Conservation (phyloP, 2,329 filamentous ascomycete genomes). For the Paecilomyces sp. region DNA sequence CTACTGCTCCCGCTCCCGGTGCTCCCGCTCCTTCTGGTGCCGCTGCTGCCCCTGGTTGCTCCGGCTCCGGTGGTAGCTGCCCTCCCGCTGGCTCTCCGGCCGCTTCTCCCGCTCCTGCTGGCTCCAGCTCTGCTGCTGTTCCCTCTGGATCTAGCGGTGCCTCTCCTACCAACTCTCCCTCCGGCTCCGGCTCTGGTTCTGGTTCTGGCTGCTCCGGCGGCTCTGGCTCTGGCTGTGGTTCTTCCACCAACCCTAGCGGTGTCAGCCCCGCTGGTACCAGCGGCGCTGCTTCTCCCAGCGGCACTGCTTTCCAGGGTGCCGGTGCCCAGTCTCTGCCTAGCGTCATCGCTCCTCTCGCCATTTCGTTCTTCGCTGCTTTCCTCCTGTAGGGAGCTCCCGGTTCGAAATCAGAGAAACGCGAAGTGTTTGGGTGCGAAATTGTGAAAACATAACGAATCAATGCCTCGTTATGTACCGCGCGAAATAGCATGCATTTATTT, state of each 20-base stretch:
- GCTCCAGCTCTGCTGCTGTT: not conserved
- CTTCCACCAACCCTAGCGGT: not conserved
- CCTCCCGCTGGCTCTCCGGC: not conserved
- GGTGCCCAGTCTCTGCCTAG: not conserved
- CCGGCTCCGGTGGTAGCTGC: no score
- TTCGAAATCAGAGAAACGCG: not conserved
- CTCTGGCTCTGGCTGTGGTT: not conserved
- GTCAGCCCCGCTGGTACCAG: not conserved
- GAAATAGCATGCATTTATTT: not conserved
- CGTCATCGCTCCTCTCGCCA: not conserved
- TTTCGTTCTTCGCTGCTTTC: not conserved
- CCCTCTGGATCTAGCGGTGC: not conserved
- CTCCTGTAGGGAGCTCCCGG: not conserved
- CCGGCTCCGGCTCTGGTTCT: not conserved
- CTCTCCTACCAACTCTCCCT: not conserved
- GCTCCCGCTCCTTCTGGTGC: not conserved
- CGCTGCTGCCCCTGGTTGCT: not conserved
- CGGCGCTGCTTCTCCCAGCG: not conserved
- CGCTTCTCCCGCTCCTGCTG: not conserved
- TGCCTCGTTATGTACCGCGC: not conserved
- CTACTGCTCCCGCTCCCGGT: not conserved
- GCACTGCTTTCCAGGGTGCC: not conserved
- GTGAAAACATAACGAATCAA: not conserved
- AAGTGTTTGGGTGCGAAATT: not conserved
- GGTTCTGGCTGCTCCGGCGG: not conserved